These are phyloP conservation scores for Arachnomyces sp. DNA, from an alignment of 2,329 filamentous ascomycete genomes.

Conservation along the genomic window DNA sequence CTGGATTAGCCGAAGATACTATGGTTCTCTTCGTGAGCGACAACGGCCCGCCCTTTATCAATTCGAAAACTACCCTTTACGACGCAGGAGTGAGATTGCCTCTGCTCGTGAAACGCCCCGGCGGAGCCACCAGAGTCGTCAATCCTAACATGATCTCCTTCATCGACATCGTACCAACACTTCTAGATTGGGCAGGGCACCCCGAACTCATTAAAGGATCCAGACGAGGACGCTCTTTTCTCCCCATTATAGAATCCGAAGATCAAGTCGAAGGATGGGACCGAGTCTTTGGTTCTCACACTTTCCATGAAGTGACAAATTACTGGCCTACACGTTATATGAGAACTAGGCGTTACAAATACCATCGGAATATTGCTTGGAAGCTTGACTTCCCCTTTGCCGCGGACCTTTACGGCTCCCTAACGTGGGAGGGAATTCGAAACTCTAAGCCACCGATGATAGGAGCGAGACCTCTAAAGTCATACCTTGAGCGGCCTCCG, in stretches of 20 bases:
- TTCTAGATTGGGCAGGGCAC: conserved; percentile 33
- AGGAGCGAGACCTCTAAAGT: conserved; percentile 32
- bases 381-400: conserved; percentile 43
- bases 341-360: conserved; percentile 38
- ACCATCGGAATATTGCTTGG: conserved; percentile 45
- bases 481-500: conserved; percentile 37
- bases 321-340: conserved; percentile 45
- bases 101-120: conserved; percentile 33
- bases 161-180: conserved; percentile 40
- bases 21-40: conserved; percentile 42
- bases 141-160: conserved; percentile 41
- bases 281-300: conserved; percentile 45
- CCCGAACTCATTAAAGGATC: conserved; percentile 9
- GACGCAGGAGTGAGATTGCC: conserved; percentile 41
- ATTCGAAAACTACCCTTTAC: conserved; percentile 45
- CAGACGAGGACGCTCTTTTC: conserved; percentile 30
- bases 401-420: conserved; percentile 37
- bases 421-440: conserved; percentile 40
- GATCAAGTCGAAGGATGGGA: conserved; percentile 18
- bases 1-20: conserved; percentile 28
- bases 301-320: conserved; percentile 44
- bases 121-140: conserved; percentile 15
- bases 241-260: conserved; percentile 25
- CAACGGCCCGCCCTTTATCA: conserved; percentile 44
- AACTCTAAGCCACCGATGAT: conserved; percentile 30